Percentiles rank a stretch among this genome's conserved stretches.
These are phyloP conservation scores for Lablab purpureus DNA, from an alignment of 306 rosid species.

Conservation along the genomic window DNA sequence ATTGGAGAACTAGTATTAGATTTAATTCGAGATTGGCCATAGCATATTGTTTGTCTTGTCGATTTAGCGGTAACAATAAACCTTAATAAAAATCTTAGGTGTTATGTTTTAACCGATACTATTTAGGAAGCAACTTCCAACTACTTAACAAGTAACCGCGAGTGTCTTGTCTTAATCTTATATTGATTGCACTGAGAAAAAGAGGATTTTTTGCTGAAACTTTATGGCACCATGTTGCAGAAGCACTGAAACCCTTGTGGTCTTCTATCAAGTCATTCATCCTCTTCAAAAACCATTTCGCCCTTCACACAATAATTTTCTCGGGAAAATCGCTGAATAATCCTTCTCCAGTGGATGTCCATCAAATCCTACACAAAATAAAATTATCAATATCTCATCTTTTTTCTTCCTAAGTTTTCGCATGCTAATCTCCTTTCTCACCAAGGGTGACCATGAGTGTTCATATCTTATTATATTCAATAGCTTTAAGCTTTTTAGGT, in stretches of 20 bases:
- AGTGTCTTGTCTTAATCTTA: background rate
- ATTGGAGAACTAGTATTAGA: too few relatives aligned
- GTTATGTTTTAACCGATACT: background rate
- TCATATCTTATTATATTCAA: too few relatives aligned
- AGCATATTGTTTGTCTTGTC: too few relatives aligned
- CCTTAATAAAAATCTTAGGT: background rate
- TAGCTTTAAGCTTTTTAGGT: too few relatives aligned
- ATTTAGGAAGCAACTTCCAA: conserved; percentile 30
- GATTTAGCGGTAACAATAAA: too few relatives aligned
- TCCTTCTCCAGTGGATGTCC: conserved; percentile 29
- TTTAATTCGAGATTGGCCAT: too few relatives aligned
- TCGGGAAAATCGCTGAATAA: conserved; percentile 5
- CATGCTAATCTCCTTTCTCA: background rate
- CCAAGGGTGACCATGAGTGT: too few relatives aligned
- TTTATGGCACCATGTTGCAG: conserved; percentile 2
- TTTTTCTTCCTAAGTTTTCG: background rate
- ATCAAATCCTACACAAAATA: conserved; percentile 19
- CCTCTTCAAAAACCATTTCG: background rate
- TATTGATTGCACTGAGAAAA: conserved; percentile 27
- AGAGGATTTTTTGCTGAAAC: background rate
- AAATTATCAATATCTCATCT: background rate
- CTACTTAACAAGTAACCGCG: conserved; percentile 23
- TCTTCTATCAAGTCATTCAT: conserved; percentile 34
- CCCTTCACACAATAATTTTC: conserved; percentile 1
- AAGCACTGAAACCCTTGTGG: conserved; percentile 25